phyloP scores from a whole-genome alignment of 139 green algal species.

The Picochlorum sp. region DNA sequence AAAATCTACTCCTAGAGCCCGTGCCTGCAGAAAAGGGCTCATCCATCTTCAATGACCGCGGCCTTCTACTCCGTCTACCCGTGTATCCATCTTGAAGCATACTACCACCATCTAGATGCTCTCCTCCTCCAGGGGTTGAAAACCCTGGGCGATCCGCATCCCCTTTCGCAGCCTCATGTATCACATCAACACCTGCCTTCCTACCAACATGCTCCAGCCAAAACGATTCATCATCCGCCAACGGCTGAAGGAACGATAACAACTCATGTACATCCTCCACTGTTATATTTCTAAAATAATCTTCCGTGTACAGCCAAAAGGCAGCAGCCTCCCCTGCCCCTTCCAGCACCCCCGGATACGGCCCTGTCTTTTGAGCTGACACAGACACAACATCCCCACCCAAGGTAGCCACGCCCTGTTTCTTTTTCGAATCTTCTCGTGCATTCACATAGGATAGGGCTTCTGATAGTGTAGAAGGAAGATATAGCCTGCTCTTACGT shows the following conservation, averaged over 20 bases:
- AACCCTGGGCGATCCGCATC: neutral
- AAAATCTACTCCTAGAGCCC: too few relatives aligned
- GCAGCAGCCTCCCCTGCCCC: conserved; percentile 40
- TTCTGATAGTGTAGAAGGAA: conserved; percentile 43
- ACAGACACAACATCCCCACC: neutral
- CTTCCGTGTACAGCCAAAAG: conserved; percentile 67
- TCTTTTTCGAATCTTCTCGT: conserved; percentile 37
- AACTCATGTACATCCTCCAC: conserved; percentile 57
- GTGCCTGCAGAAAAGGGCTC: too few relatives aligned
- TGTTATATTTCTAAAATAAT: conserved; percentile 67
- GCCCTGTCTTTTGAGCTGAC: conserved; percentile 8
- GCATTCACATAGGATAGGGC: conserved; percentile 34
- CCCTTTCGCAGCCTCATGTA: neutral
- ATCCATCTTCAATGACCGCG: too few relatives aligned
- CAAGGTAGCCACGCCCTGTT: conserved; percentile 11
- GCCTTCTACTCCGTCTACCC: too few relatives aligned
- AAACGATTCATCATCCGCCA: neutral
- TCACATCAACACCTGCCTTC: neutral
- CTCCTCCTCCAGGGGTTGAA: too few relatives aligned
- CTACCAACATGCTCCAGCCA: neutral
- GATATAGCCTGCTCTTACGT: conserved; percentile 3
- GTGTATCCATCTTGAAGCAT: too few relatives aligned
- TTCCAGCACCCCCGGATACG: conserved; percentile 35
- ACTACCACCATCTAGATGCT: too few relatives aligned
- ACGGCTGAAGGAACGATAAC: conserved; percentile 4